Conservation (phyloP, 805 yeast species). For the Sungouiozyma intestinalis region DNA sequence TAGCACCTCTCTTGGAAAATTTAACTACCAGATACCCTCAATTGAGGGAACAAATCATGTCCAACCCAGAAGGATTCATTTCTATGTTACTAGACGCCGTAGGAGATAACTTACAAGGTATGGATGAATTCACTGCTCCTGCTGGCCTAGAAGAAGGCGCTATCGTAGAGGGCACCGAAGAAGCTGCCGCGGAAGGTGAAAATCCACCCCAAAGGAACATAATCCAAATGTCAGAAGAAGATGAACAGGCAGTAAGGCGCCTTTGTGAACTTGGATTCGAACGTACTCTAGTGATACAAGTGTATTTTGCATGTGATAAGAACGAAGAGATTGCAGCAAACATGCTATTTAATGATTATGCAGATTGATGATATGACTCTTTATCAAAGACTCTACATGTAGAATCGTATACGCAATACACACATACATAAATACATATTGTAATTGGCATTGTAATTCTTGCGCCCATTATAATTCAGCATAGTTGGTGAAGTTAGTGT, state of each 20-base stretch:
- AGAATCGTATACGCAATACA: background rate
- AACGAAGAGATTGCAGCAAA: constrained; percentile 96
- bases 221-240: constrained; percentile 64
- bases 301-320: constrained; percentile 95
- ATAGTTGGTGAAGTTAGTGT: constrained; percentile 4
- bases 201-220: constrained; percentile 18
- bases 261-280: constrained; percentile 91
- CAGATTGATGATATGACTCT: constrained; percentile 20
- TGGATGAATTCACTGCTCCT: constrained; percentile 11
- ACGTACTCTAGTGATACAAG: constrained; percentile 77
- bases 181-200: constrained; percentile 30
- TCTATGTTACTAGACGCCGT: constrained; percentile 55
- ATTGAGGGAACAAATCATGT: constrained; percentile 65
- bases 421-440: background rate
- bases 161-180: constrained; percentile 31
- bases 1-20: constrained; percentile 76
- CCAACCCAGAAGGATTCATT: constrained; percentile 83
- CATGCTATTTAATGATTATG: constrained; percentile 59
- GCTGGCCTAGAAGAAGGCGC: constrained; percentile 23
- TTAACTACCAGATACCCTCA: constrained; percentile 77
- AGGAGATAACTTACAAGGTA: constrained; percentile 43
- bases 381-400: too few species aligned
- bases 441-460: background rate
- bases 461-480: constrained; percentile 5
- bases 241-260: constrained; percentile 80